Percentiles rank a stretch among this genome's conserved stretches.
phyloP scores from a whole-genome alignment of 2,329 filamentous ascomycete species.

The Claviceps sp. region DNA sequence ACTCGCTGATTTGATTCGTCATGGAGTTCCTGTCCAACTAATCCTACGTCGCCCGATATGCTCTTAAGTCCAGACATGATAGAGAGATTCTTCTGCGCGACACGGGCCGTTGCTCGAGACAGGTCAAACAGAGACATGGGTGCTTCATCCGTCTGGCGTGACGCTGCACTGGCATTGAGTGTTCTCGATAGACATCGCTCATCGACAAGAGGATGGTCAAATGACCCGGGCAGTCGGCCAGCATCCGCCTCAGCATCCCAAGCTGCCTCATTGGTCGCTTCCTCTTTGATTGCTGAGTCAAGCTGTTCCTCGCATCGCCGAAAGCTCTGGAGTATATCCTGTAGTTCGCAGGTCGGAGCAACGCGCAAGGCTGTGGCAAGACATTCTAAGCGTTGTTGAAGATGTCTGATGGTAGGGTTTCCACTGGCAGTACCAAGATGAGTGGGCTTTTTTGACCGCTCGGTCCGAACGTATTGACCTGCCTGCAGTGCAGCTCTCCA shows the following conservation, averaged over 20 bases:
- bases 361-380: conserved; percentile 62
- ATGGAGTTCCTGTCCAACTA: conserved; percentile 10
- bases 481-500: conserved; percentile 70
- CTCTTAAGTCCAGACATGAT: conserved; percentile 38
- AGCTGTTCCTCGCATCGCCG: conserved; percentile 68
- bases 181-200: conserved; percentile 18
- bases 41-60: conserved; percentile 9
- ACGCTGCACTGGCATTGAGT: conserved; percentile 20
- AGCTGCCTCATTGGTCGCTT: conserved; percentile 53
- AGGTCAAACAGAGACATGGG: conserved; percentile 55
- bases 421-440: conserved; percentile 47
- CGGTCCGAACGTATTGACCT: conserved; percentile 55
- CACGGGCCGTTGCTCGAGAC: conserved; percentile 44
- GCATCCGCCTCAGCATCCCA: conserved; percentile 56
- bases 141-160: conserved; percentile 35
- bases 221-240: conserved; percentile 42
- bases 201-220: conserved; percentile 21
- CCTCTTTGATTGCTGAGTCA: conserved; percentile 49
- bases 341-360: conserved; percentile 54
- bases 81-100: conserved; percentile 45
- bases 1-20: conserved; percentile 26
- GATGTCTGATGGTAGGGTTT: conserved; percentile 51
- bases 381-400: conserved; percentile 73
- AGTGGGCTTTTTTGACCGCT: conserved; percentile 39
- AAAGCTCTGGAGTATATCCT: conserved; percentile 64